Evolutionary conservation across 176 grass and related monocot species (phyloP).

Genomic region (Cocos nucifera): DNA sequence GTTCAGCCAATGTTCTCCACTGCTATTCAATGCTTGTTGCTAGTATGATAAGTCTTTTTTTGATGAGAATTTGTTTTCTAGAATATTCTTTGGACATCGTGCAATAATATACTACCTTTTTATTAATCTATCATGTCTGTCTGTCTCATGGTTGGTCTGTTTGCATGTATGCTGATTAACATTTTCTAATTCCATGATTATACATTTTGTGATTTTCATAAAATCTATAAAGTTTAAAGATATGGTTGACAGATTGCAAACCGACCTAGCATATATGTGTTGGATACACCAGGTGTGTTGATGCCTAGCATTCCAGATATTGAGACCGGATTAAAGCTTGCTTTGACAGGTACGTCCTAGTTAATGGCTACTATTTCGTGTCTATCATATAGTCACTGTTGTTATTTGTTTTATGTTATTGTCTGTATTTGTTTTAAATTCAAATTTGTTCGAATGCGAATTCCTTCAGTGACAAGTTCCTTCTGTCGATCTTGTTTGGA

Average conservation of each 20-base stretch:
- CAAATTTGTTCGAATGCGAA: constrained; percentile 1
- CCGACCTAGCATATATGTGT: constrained; percentile 90
- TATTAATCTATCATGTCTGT: too few relatives aligned
- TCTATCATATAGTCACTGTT: background rate
- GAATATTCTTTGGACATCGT: too few relatives aligned
- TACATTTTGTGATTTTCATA: too few relatives aligned
- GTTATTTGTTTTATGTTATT: background rate
- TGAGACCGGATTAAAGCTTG: constrained; percentile 89
- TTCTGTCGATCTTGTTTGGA: too few relatives aligned
- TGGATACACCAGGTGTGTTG: constrained; percentile 92
- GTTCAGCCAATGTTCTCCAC: too few relatives aligned
- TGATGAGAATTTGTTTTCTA: too few relatives aligned
- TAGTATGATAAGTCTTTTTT: too few relatives aligned
- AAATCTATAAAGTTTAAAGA: background rate
- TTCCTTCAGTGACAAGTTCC: constrained; percentile 3
- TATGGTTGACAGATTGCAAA: constrained; percentile 69
- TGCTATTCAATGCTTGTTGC: too few relatives aligned
- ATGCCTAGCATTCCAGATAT: constrained; percentile 93
- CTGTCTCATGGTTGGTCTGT: too few relatives aligned
- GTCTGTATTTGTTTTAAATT: background rate
- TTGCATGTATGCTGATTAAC: background rate
- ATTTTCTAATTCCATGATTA: background rate
- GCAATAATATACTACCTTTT: too few relatives aligned
- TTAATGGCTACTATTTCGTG: constrained; percentile 1
- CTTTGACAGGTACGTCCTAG: constrained; percentile 55